Percentiles rank a stretch among this genome's conserved stretches.
Evolutionary conservation across 768 basidiomycete species (phyloP).

Genomic region (Tricholoma sp.): DNA sequence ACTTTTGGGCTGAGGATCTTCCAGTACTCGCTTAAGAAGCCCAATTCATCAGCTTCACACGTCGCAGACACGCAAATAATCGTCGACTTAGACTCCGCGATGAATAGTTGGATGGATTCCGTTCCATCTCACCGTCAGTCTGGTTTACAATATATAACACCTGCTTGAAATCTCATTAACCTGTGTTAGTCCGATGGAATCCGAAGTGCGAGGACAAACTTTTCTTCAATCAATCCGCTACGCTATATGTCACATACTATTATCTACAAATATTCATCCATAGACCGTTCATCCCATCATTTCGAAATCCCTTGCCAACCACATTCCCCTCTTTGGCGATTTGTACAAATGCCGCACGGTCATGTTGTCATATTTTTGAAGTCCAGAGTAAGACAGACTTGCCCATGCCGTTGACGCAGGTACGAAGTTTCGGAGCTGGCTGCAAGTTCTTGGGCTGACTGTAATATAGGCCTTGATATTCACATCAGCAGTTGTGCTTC

Average conservation of each 20-base stretch:
- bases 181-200: slow-evolving; percentile 39
- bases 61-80: slow-evolving; percentile 59
- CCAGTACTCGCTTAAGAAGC: slow-evolving; percentile 71
- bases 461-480: slow-evolving; percentile 29
- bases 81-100: slow-evolving; percentile 65
- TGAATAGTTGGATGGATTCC: slow-evolving; percentile 75
- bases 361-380: slow-evolving; percentile 68
- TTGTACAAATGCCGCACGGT: slow-evolving; percentile 80
- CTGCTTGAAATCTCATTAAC: slow-evolving; percentile 8
- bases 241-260: slow-evolving; percentile 42
- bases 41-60: slow-evolving; percentile 43
- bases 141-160: slow-evolving; percentile 35
- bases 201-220: slow-evolving; percentile 29
- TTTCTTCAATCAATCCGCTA: slow-evolving; percentile 54
- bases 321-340: slow-evolving; percentile 67
- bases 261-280: slow-evolving; percentile 68
- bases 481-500: slow-evolving; percentile 45
- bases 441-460: neutral
- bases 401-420: slow-evolving; percentile 33
- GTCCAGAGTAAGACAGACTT: slow-evolving; percentile 31
- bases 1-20: neutral
- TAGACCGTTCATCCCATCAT: slow-evolving; percentile 71
- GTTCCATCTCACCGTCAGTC: slow-evolving; percentile 54
- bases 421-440: slow-evolving; percentile 9
- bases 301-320: slow-evolving; percentile 36